Conservation (phyloP, 768 basidiomycete genomes). For the Tricholomella constricta region DNA sequence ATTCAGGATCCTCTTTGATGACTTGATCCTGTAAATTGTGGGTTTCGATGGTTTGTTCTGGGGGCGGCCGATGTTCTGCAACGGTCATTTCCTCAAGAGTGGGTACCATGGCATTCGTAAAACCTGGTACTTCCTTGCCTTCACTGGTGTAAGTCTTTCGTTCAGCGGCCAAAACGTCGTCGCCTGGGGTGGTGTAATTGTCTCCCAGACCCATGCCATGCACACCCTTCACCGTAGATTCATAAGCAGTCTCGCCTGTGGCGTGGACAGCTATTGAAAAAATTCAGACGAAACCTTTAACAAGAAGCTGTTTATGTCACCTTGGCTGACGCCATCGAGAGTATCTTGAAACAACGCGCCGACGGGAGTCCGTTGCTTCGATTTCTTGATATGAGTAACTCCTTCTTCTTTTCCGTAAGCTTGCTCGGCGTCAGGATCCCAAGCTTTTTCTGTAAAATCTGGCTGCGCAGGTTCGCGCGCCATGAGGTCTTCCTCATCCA, state of each 20-base stretch:
- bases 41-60: slow-evolving; percentile 25
- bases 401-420: slow-evolving; percentile 43
- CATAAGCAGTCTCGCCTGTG: slow-evolving; percentile 38
- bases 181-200: slow-evolving; percentile 40
- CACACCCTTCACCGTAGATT: slow-evolving; percentile 35
- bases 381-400: slow-evolving; percentile 43
- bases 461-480: slow-evolving; percentile 49
- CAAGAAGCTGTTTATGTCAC: slow-evolving; percentile 35
- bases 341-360: slow-evolving; percentile 37
- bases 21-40: slow-evolving; percentile 1
- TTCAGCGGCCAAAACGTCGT: slow-evolving; percentile 47
- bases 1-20: slow-evolving; percentile 6
- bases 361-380: slow-evolving; percentile 34
- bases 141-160: slow-evolving; percentile 54
- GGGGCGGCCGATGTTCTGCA: slow-evolving; percentile 46
- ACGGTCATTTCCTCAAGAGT: slow-evolving; percentile 70
- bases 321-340: slow-evolving; percentile 47
- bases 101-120: slow-evolving; percentile 64
- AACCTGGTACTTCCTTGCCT: slow-evolving; percentile 53
- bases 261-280: slow-evolving; percentile 40
- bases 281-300: not conserved
- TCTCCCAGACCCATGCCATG: slow-evolving; percentile 47
- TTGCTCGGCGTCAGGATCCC: slow-evolving; percentile 80
- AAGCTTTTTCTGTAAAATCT: slow-evolving; percentile 55
- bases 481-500: slow-evolving; percentile 76